Evolutionary conservation across 768 basidiomycete genomes (phyloP), one percentile per base, ranked within the genome.

Genomic region (Lentinula raphanica): DNA sequence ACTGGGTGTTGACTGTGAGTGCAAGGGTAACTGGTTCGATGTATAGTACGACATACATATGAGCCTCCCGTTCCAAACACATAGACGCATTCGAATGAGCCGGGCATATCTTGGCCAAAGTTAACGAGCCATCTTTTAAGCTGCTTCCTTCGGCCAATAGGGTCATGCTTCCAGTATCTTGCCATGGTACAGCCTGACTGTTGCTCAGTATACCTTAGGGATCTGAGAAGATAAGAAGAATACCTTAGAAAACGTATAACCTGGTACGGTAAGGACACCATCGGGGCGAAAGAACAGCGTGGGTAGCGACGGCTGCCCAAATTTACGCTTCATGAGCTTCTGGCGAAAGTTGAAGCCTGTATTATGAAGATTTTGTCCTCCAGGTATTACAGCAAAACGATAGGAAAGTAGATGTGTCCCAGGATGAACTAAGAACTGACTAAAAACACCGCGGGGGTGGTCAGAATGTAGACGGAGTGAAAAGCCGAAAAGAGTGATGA

Each of bases 161-260:
- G 0, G 87, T 88, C 77, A 85, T 79, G 59, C 85, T 85, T 53
- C 87, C 87, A 0, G 86, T 88, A 66, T 90, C 87, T 58, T 84
- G 78, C 87, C 87, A 90, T 71, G 74, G 78, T 19, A 72, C 66
- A 21, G 83, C 86, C 86, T 88, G 54, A 11, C 39, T 17, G 17
- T 8, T 48, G n/a, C 27, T 61, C 45, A 60, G 54, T 32, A 63
- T 45, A 48, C 23, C 17, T 40, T 42, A 39, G 53, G n/a, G 23
- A 49, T 44, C 60, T 44, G 25, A 48, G 39, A 9, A 29, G 36
- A 49, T 29, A 50, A 54, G 35, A 49, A 27, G 59, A 72, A 17
- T 51, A 84, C 86, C 79, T 83, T 84, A 63, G 86, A 85, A 64
- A 89, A 87, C 0, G 84, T 83, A 66, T 86, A 89, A 1, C 86